Base-by-base conservation (phyloP, 345 rosid species). In the Pugionium cornutum region DNA sequence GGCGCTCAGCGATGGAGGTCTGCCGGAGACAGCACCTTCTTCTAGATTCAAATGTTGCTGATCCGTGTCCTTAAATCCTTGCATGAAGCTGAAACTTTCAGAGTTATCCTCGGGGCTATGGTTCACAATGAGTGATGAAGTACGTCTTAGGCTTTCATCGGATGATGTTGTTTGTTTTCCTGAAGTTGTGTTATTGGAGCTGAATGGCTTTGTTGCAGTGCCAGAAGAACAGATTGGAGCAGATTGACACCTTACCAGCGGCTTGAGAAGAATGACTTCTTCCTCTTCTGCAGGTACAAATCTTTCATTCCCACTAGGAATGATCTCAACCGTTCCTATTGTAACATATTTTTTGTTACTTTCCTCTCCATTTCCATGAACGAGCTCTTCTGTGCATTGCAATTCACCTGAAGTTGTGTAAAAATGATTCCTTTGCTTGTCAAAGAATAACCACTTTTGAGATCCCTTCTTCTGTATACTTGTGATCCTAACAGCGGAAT, bases 211-310 rank as follows among this genome's bases (percentile, higher is more conserved):
- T 53, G 69, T 74, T 30, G 55, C 40, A 10, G 49, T 65, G 41
- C 62, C 57, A 58, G 68, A 73, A 42, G 68, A 75, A 74, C 68
- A 69, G 58, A 84, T 72, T 2, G 99, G 99, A 62, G 87, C 97
- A 30, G 99, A 92, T 50, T 88, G 89, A 79, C 83, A 76, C 69
- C 97, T 83, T 48, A 84, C 76, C 41, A 89, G 95, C 57, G 99
- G 99, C 83, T 88, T 85, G 80, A 92, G 89, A 59, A 92, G 94
- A 77, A 92, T 92, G 72, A 89, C 92, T 79, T 89, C 97, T 74
- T 92, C 96, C 67, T 92, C 98, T 60, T 92, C 99, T 46, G 61
- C n/a, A 32, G 78, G 75, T 64, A 67, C 67, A 25, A 83, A 75
- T 76, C 75, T 78, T 36, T 74, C 79, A 35, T 63, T 50, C 66